Base-by-base conservation (phyloP, 805 yeast species). In the Brettanomyces nanus region DNA sequence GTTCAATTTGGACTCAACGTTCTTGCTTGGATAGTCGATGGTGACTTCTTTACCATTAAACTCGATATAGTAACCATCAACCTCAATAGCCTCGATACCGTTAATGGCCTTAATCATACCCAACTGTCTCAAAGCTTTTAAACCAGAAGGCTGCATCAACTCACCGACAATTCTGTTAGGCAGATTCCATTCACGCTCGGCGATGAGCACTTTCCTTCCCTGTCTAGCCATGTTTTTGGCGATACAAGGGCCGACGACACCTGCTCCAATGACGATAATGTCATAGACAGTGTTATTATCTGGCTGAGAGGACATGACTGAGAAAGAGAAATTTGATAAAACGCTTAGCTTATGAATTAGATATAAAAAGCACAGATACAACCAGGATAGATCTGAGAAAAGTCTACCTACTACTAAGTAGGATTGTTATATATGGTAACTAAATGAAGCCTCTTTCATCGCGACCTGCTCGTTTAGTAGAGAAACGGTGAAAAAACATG, bases 81-180 rank as follows among this genome's bases (percentile, higher is more conserved):
- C 85, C 19, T 75, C 77, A 6, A 75, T 72, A 6, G 97, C 95
- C 30, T 78, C 89, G 36, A 86, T 85, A 36, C 71, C 71, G 46
- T 82, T 80, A 22, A 85, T 55, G 2, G 89, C 80, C 45, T 76
- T 75, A 15, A 73, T 72, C 86, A 92, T 78, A 4, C 96, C 97
- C 23, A 92, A 64, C 47, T 85, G 80, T 47, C 71, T 68, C 40
- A 92, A 66, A 1, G 95, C 90, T 55, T 81, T 77, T 21, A 92
- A 63, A n/a, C 99, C 99, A 26, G 86, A 89, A 3, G 99, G 99
- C 61, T 92, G 99, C 72, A 92, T 71, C 52, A 92, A 71, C 59
- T 92, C 99, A 29, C 99, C 99, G 23, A 92, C 97, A 40, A 92
- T 92, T 48, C 99, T 71, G 59, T 92, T 96, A 2, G 98, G 98